Conservation (phyloP, 1,284 basidiomycete species). For the Ustilago bromivora region DNA sequence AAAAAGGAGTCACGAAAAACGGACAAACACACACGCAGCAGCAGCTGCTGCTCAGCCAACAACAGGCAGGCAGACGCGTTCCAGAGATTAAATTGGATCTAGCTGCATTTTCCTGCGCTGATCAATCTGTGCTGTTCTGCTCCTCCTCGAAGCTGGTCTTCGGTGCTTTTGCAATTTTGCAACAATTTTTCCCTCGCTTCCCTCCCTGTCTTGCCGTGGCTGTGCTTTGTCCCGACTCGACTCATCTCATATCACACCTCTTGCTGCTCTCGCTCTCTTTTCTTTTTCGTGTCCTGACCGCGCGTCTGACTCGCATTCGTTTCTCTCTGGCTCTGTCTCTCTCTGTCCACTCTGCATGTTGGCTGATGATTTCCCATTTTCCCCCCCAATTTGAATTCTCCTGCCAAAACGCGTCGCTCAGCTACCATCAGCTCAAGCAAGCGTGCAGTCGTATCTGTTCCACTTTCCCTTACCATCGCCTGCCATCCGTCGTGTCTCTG, state of each 20-base stretch:
- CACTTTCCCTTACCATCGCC: constrained; percentile 34
- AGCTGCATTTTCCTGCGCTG: constrained; percentile 5
- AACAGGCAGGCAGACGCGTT: background rate
- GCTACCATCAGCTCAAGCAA: constrained; percentile 39
- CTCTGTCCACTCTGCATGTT: constrained; percentile 11
- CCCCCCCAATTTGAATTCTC: constrained; percentile 44
- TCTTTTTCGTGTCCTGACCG: background rate
- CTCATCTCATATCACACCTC: constrained; percentile 9
- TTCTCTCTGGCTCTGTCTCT: background rate
- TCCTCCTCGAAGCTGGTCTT: background rate
- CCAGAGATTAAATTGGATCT: background rate
- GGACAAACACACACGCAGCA: background rate
- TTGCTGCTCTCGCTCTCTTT: background rate
- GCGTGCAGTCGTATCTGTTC: constrained; percentile 36
- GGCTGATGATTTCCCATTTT: constrained; percentile 11
- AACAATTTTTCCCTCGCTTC: constrained; percentile 3
- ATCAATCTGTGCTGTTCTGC: background rate
- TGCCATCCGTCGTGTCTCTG: constrained; percentile 15
- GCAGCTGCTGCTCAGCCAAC: background rate
- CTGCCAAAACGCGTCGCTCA: constrained; percentile 47
- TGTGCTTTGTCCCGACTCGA: background rate
- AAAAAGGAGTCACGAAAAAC: background rate
- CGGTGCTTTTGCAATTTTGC: constrained; percentile 22
- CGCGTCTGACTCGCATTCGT: constrained; percentile 7
- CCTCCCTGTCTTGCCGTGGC: constrained; percentile 1